Conservation (phyloP, 306 rosid species). For the Vigna nakashimae region DNA sequence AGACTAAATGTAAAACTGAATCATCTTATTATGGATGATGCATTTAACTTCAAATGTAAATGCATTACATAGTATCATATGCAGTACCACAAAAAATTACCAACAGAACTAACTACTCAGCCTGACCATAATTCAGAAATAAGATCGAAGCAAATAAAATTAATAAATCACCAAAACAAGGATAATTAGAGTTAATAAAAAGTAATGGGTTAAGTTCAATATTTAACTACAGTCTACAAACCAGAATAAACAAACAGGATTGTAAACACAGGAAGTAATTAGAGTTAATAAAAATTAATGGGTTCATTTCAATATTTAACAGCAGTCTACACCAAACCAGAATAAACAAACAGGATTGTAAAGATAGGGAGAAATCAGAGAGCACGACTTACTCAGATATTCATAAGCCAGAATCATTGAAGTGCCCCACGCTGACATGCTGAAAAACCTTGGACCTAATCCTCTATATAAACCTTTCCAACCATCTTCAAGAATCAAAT, state of each 20-base stretch:
- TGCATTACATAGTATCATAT: conserved; percentile 1
- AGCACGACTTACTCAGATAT: conserved; percentile 74
- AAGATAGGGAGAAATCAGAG: conserved; percentile 30
- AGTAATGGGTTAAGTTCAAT: conserved; percentile 7
- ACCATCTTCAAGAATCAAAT: conserved; percentile 80
- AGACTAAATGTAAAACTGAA: neutral
- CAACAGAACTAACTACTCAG: neutral
- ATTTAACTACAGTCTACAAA: conserved; percentile 13
- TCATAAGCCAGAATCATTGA: conserved; percentile 93
- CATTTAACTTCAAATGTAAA: neutral
- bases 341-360: conserved; percentile 17
- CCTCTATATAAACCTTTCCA: conserved; percentile 95
- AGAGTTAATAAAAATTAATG: conserved; percentile 12
- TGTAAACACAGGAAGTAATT: conserved; percentile 23
- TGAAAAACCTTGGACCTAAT: conserved; percentile 91
- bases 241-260: conserved; percentile 27
- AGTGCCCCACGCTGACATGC: conserved; percentile 97
- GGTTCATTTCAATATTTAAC: conserved; percentile 24
- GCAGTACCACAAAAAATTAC: conserved; percentile 15
- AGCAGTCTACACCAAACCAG: conserved; percentile 1
- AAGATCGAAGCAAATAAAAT: conserved; percentile 9
- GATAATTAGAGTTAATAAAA: conserved; percentile 12
- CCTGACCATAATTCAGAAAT: conserved; percentile 6
- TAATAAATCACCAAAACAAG: conserved; percentile 2
- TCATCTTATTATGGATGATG: neutral